Conservation (phyloP, 116 monocot genomes). For the Phalaenopsis hybrid region DNA sequence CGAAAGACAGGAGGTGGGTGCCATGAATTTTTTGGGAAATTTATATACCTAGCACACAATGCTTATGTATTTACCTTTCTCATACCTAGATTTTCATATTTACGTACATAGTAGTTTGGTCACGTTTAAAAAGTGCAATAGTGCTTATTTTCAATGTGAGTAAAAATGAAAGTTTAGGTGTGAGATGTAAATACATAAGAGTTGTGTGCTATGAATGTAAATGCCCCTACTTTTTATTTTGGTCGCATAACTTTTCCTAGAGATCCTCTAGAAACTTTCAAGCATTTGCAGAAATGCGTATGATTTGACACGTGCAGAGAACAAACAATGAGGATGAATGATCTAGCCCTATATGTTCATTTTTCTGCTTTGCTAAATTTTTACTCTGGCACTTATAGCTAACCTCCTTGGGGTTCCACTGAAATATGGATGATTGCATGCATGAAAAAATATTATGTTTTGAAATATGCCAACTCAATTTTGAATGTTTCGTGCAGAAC, state of each 20-base stretch:
- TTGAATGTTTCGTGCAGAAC: background rate
- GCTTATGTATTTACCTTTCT: too few species aligned
- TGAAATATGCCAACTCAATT: background rate
- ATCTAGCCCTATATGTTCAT: background rate
- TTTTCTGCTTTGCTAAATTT: background rate
- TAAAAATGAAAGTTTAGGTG: too few species aligned
- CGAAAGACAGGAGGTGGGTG: conserved; percentile 91
- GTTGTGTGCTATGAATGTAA: too few species aligned
- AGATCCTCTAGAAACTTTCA: background rate
- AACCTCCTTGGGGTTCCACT: background rate
- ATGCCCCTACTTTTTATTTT: background rate
- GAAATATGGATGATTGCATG: background rate
- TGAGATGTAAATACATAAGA: too few species aligned
- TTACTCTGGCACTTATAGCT: background rate
- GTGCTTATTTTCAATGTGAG: too few species aligned
- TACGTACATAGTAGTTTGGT: too few species aligned
- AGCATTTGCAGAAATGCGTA: background rate
- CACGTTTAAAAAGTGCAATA: too few species aligned
- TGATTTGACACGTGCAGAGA: background rate
- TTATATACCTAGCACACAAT: too few species aligned
- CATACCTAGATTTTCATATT: too few species aligned
- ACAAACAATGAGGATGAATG: background rate
- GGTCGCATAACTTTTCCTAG: background rate
- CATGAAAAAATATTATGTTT: background rate
- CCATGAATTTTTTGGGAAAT: background rate